Conservation (phyloP, 352 stramenopile species). For the Pythium dissimile region DNA sequence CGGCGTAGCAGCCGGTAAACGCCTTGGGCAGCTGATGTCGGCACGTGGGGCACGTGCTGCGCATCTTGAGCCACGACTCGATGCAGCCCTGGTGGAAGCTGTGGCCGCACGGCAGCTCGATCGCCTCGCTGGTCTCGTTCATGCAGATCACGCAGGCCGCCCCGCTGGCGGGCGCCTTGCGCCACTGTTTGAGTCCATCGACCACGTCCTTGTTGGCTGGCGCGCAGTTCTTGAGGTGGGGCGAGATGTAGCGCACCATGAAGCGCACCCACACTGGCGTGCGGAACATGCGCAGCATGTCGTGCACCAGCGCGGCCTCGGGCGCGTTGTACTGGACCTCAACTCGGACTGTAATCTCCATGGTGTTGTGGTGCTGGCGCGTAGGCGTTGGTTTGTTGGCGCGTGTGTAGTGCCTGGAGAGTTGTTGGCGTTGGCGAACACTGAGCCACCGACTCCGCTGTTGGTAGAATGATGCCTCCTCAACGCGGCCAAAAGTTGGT, state of each 20-base stretch:
- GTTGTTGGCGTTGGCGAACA: too few relatives aligned
- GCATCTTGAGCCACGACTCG: slow-evolving; percentile 89
- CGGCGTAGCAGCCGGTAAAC: slow-evolving; percentile 73
- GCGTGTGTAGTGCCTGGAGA: background rate
- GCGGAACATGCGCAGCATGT: slow-evolving; percentile 82
- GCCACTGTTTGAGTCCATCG: slow-evolving; percentile 36
- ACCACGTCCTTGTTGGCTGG: slow-evolving; percentile 69
- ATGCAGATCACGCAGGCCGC: slow-evolving; percentile 91
- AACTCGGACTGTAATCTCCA: slow-evolving; percentile 80
- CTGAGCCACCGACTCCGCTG: background rate
- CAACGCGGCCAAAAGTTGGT: background rate
- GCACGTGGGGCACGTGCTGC: slow-evolving; percentile 92
- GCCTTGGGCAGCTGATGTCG: slow-evolving; percentile 89
- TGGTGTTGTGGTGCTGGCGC: slow-evolving; percentile 13
- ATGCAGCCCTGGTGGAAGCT: slow-evolving; percentile 93
- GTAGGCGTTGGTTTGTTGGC: background rate
- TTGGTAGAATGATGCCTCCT: slow-evolving; percentile 1
- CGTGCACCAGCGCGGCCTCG: slow-evolving; percentile 49
- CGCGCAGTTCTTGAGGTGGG: slow-evolving; percentile 78
- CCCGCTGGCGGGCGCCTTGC: background rate
- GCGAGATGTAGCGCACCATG: slow-evolving; percentile 84
- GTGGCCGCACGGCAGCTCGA: slow-evolving; percentile 90
- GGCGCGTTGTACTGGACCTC: slow-evolving; percentile 79
- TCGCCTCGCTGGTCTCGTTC: slow-evolving; percentile 64
- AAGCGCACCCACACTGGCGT: slow-evolving; percentile 81